Evolutionary conservation across 2,329 filamentous ascomycete genomes (phyloP), one percentile per base, ranked within the genome.

Genomic region (Ustilaginoidea virens): DNA sequence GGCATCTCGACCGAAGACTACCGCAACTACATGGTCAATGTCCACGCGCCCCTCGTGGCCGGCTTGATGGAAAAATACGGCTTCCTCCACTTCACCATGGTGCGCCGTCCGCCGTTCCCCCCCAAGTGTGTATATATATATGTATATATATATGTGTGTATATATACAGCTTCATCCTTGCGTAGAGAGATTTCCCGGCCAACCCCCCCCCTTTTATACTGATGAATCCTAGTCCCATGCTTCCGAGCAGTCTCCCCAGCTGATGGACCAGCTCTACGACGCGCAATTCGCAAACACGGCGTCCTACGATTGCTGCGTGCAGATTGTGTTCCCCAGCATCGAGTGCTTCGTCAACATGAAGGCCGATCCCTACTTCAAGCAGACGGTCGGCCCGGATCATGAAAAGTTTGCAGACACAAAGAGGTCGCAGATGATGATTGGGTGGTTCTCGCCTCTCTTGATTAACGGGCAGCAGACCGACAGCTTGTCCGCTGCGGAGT

Each of bases 341-440:
- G 22, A 30, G 8, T 24, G 10, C 24, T 25, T 25, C n/a, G 24
- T 25, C 24, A 25, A 16, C 5, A 25, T 25, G 24, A 31, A 27
- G 24, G 14, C 23, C 12, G 29, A 31, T 10, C 17, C 23, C 7
- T 31, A 25, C 13, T 31, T 31, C 24, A 22, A 27, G 18, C 5
- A 27, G 14, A 26, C 11, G n/a, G 19, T 31, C 2, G 24, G 19
- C 9, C 24, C 29, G 2, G 29, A 31, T 14, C 29, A 31, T 18
- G 24, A 17, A 11, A 31, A 23, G 13, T 31, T 31, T 23, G 29
- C 29, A 7, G 29, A 31, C 24, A 23, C 24, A 3, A 26, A 26
- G 24, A 26, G 19, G 10, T 31, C 29, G 23, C 29, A 31, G 18
- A 31, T 31, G 29, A 23, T 31, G 18, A 20, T 31, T n/a, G 29